phyloP scores from a whole-genome alignment of 352 stramenopile species.

The Discostella stelligera region DNA sequence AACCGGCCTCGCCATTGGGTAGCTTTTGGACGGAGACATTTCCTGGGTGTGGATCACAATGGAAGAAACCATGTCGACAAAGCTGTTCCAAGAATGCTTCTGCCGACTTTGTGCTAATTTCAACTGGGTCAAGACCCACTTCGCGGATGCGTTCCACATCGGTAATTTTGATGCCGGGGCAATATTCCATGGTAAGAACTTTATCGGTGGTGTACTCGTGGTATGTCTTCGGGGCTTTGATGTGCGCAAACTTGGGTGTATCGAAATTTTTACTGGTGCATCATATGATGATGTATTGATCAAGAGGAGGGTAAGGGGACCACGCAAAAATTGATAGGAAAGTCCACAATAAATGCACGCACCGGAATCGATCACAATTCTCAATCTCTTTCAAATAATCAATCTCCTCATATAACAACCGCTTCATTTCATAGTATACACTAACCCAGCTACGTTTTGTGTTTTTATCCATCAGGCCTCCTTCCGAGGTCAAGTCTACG shows the following conservation, averaged over 20 bases:
- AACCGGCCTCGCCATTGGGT: conserved; percentile 66
- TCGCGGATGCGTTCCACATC: conserved; percentile 84
- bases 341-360: conserved; percentile 20
- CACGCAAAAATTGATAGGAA: neutral
- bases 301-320: neutral
- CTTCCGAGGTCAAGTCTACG: conserved; percentile 85
- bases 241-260: conserved; percentile 81
- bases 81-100: conserved; percentile 95
- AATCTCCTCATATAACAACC: conserved; percentile 89
- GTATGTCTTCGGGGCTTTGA: conserved; percentile 79
- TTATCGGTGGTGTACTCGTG: conserved; percentile 64
- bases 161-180: conserved; percentile 91
- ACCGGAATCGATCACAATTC: conserved; percentile 83
- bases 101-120: conserved; percentile 83
- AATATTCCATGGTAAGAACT: conserved; percentile 92
- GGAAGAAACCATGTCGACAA: conserved; percentile 94
- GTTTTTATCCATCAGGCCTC: conserved; percentile 81
- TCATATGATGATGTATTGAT: neutral
- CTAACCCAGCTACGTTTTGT: conserved; percentile 79
- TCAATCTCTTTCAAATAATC: conserved; percentile 85
- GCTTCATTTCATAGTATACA: conserved; percentile 85
- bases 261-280: conserved; percentile 73
- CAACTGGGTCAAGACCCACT: conserved; percentile 85
- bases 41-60: conserved; percentile 86
- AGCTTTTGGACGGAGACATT: conserved; percentile 84